Base-by-base conservation (phyloP, 208 protist genomes). In the Perkinsela sp. region DNA sequence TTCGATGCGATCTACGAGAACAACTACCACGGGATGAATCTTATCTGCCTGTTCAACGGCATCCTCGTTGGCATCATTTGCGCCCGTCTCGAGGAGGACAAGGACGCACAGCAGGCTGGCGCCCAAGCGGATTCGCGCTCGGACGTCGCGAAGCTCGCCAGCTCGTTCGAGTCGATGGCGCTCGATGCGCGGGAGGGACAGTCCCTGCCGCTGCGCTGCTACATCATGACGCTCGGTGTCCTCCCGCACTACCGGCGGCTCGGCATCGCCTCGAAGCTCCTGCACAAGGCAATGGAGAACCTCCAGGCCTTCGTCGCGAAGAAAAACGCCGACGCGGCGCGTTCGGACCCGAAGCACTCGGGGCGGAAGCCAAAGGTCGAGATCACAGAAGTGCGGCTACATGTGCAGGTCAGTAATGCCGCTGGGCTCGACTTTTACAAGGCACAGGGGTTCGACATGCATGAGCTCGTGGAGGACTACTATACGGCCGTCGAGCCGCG, bases 151-250 rank as follows among this genome's bases (percentile, higher is more conserved):
- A 57, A 57, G 40, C 40, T 57, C 40, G 6, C 40, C 6, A 22
- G 40, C 13, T 6, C 40, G 40, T 22, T 57, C 22, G 40, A 57
- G 40, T 6, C 40, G 22, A 6, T 57, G 6, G 40, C 40, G 13
- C 6, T 57, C 22, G 13, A 22, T 6, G 13, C 40, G 6, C 40
- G 22, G 13, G 40, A 6, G 40, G 22, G 22, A 22, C 6, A 57
- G 13, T 57, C 40, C 40, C 40, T 57, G 6, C 22, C 40, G 13
- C 15, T 70, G 16, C 32, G 66, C 1, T 32, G 75, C 13, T 82
- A 82, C 72, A 82, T 82, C 32, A 82, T 82, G 78, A 81, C 75
- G 2, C 72, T 82, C 31, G 77, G 78, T 28, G 78, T 79, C 31
- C 69, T 82, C 1, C 71, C 66, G 0, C 71, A 73, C 6, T 82